Percentiles rank a stretch among this genome's conserved stretches.
phyloP scores from a whole-genome alignment of 73 alveolate genomes.

The Uronychia setigera region DNA sequence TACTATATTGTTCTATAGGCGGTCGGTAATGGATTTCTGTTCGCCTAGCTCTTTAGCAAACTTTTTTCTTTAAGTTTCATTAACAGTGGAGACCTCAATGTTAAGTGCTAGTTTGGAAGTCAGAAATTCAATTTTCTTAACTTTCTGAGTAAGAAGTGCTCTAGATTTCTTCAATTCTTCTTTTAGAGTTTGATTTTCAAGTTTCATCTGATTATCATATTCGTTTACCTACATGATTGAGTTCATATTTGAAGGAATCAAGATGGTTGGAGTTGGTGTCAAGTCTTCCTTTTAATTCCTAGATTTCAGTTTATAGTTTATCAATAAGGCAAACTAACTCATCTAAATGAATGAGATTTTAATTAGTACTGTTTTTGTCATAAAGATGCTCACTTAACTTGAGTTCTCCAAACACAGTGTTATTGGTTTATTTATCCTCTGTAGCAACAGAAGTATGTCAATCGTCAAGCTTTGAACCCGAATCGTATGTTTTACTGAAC shows the following conservation, averaged over 20 bases:
- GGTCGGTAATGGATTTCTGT: not conserved
- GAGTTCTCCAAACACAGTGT: constrained; percentile 53
- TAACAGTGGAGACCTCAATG: constrained; percentile 3
- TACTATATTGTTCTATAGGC: constrained; percentile 3
- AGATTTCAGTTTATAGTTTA: constrained; percentile 10
- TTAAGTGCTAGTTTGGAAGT: constrained; percentile 3
- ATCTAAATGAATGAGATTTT: too few species aligned
- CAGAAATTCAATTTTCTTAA: constrained; percentile 13
- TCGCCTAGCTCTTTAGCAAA: constrained; percentile 21
- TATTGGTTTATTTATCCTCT: not conserved
- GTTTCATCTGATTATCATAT: not conserved
- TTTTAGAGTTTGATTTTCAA: not conserved
- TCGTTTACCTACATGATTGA: not conserved
- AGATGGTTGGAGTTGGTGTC: constrained; percentile 22
- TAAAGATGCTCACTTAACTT: constrained; percentile 55
- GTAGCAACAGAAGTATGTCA: not conserved
- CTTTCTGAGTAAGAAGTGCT: not conserved
- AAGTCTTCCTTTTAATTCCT: constrained; percentile 4
- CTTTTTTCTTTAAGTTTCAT: constrained; percentile 24
- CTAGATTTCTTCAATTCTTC: constrained; percentile 3
- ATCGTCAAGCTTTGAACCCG: not conserved
- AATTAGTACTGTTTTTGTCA: constrained; percentile 16
- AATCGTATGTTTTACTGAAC: not conserved
- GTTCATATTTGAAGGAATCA: constrained; percentile 5
- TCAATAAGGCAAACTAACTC: not conserved